Percentiles rank a stretch among this genome's conserved stretches.
Evolutionary conservation across 345 rosid genomes (phyloP).

Genomic region (Limnanthes douglasii): DNA sequence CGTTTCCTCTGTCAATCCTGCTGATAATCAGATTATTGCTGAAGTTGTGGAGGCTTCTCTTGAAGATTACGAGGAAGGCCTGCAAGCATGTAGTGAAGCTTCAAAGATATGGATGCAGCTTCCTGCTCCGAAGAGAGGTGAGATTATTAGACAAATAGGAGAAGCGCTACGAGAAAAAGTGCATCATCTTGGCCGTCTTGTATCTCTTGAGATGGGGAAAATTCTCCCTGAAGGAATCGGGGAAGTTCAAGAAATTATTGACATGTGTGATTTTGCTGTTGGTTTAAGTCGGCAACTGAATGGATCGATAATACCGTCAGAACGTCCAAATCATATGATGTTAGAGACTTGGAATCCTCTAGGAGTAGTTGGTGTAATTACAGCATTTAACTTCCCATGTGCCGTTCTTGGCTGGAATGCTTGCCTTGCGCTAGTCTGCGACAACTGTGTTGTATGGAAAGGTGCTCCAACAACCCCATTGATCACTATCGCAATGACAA

Average conservation of each 20-base stretch:
- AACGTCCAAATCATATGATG: conserved; percentile 98
- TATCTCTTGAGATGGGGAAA: conserved; percentile 98
- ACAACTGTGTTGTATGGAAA: conserved; percentile 97
- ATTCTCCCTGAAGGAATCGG: conserved; percentile 94
- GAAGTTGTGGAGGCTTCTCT: conserved; percentile 68
- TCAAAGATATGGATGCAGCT: conserved; percentile 84
- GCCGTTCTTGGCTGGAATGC: conserved; percentile 99
- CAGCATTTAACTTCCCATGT: conserved; percentile 94
- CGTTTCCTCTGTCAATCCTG: conserved; percentile 58
- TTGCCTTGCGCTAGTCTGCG: conserved; percentile 90
- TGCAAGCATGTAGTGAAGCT: conserved; percentile 79
- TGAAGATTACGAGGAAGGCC: conserved; percentile 70
- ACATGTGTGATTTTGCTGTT: conserved; percentile 96
- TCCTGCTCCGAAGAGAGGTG: conserved; percentile 97
- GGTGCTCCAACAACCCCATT: conserved; percentile 97
- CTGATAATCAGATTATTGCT: conserved; percentile 86
- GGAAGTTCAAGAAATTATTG: conserved; percentile 95
- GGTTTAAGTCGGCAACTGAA: conserved; percentile 93
- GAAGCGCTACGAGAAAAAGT: conserved; percentile 80
- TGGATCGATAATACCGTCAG: conserved; percentile 90
- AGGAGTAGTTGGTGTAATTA: conserved; percentile 92
- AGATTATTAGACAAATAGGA: conserved; percentile 89
- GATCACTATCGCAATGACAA: conserved; percentile 88
- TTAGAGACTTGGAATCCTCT: conserved; percentile 99
- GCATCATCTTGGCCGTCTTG: conserved; percentile 67